phyloP scores from a whole-genome alignment of 2,329 filamentous ascomycete species.

The Arthrinium puccinioides region DNA sequence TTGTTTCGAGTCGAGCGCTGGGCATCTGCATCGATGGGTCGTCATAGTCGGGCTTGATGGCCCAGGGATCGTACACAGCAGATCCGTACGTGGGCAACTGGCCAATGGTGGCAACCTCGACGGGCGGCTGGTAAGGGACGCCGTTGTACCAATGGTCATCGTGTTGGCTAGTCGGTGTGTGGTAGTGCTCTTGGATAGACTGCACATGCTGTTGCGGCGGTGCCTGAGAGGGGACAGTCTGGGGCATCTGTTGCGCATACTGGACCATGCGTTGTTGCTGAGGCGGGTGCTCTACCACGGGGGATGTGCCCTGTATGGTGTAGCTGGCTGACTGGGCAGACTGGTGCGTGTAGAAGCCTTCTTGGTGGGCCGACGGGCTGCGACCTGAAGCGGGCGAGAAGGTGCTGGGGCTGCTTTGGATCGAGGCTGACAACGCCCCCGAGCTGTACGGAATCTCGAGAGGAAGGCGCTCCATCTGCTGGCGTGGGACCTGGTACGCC shows the following conservation, averaged over 20 bases:
- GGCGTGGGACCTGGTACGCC: conserved; percentile 45
- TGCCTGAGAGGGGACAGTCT: conserved; percentile 25
- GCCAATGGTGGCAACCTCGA: conserved; percentile 49
- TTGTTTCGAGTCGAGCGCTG: conserved; percentile 48
- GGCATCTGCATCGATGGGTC: conserved; percentile 53
- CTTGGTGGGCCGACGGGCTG: conserved; percentile 42
- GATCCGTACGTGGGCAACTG: conserved; percentile 42
- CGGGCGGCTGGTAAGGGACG: conserved; percentile 46
- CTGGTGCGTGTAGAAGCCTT: conserved; percentile 50
- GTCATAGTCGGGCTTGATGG: conserved; percentile 49
- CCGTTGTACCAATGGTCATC: conserved; percentile 45
- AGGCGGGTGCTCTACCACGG: conserved; percentile 35
- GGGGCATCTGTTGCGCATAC: conserved; percentile 33
- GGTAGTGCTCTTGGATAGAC: conserved; percentile 32
- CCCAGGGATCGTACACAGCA: conserved; percentile 46
- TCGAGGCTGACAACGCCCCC: conserved; percentile 38
- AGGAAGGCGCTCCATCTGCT: conserved; percentile 36
- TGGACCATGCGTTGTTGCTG: conserved; percentile 33
- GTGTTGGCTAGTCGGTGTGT: conserved; percentile 30
- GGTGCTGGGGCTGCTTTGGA: conserved; percentile 51
- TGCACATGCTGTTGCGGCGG: conserved; percentile 19
- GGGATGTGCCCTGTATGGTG: conserved; percentile 26
- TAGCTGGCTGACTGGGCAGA: conserved; percentile 10
- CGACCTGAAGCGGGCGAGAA: conserved; percentile 50
- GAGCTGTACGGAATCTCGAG: conserved; percentile 45